These are phyloP conservation scores for Candida montana DNA, from an alignment of 805 yeast genomes.

Conservation along the genomic window DNA sequence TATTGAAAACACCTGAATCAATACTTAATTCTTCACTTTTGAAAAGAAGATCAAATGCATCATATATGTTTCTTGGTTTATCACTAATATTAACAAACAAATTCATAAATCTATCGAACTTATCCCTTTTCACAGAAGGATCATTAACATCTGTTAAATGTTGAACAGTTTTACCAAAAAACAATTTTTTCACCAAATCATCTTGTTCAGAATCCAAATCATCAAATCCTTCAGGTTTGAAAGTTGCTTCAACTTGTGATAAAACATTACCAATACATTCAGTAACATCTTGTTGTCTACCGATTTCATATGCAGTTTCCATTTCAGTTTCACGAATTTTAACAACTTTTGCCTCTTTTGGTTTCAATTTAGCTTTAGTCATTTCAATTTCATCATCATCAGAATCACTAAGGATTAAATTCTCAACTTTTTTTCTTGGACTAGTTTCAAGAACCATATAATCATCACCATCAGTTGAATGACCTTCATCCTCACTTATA, in stretches of 20 bases:
- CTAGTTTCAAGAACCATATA: constrained; percentile 5
- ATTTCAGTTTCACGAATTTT: constrained; percentile 51
- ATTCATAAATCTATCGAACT: constrained; percentile 72
- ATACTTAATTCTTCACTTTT: constrained; percentile 61
- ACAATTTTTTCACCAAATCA: constrained; percentile 74
- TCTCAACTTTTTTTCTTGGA: constrained; percentile 1
- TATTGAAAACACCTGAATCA: constrained; percentile 65
- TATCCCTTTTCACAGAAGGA: constrained; percentile 37
- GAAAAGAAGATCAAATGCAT: constrained; percentile 82
- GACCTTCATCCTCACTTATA: constrained; percentile 10
- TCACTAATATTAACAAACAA: constrained; percentile 81
- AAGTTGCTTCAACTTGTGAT: constrained; percentile 84
- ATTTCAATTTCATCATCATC: not conserved
- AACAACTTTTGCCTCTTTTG: constrained; percentile 20
- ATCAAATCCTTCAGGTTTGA: constrained; percentile 60
- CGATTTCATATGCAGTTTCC: constrained; percentile 70
- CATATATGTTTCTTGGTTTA: constrained; percentile 85
- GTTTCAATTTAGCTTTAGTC: constrained; percentile 1
- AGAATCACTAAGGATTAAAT: not conserved
- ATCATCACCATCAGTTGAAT: constrained; percentile 6
- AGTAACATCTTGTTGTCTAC: constrained; percentile 95
- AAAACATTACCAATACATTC: constrained; percentile 94
- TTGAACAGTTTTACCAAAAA: constrained; percentile 84
- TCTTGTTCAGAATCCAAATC: constrained; percentile 70
- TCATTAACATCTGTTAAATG: constrained; percentile 49